Base-by-base conservation (phyloP, 371 early-diverging fungal genomes). In the Apophysomyces variabilis region DNA sequence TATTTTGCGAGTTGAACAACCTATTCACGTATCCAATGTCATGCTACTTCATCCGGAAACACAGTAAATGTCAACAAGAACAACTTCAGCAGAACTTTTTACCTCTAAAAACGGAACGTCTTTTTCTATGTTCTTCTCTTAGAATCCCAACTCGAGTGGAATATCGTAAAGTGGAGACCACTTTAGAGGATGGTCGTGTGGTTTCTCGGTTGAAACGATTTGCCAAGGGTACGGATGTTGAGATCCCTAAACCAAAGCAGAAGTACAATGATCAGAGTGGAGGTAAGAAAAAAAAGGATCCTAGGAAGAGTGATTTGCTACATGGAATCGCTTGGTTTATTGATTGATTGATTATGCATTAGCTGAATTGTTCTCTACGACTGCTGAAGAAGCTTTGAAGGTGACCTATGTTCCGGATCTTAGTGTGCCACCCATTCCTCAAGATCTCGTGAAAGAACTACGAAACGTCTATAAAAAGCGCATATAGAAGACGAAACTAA, bases 31-130 rank as follows among this genome's bases (percentile, higher is more conserved):
- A 18, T 83, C 83, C 35, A 83, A 83, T 61, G 72, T 83, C 45
- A 83, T 83, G 83, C 66, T 83, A 14, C 69, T 80, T 47, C 79
- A 83, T 57, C 83, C 83, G 41, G 77, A 80, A 61, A 83, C 83
- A 60, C 79, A 80, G 83, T 83, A 83, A 26, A 26, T 57, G 74
- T 63, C 16, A 14, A n/a, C 8, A 41, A 41, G 13, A 41, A 41
- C 41, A 41, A 41, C 41, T 26, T 26, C 32, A 26, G 32, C 32
- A 26, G 32, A 26, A 26, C 32, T 26, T 26, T 26, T 26, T 26
- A 3, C 32, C 32, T 26, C 32, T 26, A 26, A 26, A 26, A 26
- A 26, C 32, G 32, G 32, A 41, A 41, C 4, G 41, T 38, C 36
- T 62, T 41, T 12, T 36, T 16, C n/a, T 65, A 60, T 58, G 16